A percentile compares a stretch with the other conserved stretches of the same genome.
Evolutionary conservation across 768 basidiomycete genomes (phyloP).

Genomic region (Rhizopogon vinicolor): DNA sequence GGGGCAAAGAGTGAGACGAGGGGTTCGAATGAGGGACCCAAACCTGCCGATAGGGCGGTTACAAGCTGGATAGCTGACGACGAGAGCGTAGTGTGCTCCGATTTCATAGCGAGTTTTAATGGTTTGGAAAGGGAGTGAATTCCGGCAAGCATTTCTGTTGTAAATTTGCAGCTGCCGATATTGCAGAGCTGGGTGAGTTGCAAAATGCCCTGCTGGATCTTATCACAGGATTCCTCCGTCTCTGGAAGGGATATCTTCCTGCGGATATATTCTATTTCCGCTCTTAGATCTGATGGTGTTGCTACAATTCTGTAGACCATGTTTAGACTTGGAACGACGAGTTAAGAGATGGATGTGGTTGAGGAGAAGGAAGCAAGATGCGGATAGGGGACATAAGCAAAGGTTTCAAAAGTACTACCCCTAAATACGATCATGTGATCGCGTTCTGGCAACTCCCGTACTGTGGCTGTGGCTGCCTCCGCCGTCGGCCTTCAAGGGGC

Average conservation of each 20-base stretch:
- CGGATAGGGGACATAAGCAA: no score
- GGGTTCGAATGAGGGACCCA: slow-evolving; percentile 64
- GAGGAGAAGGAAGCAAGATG: no score
- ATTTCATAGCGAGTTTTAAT: slow-evolving; percentile 55
- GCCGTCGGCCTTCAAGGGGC: no score
- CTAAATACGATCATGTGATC: no score
- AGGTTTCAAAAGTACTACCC: no score
- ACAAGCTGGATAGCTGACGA: slow-evolving; percentile 65
- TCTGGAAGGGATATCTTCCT: slow-evolving; percentile 45
- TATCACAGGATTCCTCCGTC: slow-evolving; percentile 80
- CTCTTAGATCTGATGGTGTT: slow-evolving; percentile 22
- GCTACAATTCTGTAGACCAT: no score
- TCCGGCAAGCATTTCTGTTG: slow-evolving; percentile 45
- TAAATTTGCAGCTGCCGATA: slow-evolving; percentile 47
- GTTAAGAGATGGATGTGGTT: no score
- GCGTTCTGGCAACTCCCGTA: no score
- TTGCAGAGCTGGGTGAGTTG: slow-evolving; percentile 44
- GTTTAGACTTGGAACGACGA: no score
- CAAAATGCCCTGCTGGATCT: slow-evolving; percentile 46
- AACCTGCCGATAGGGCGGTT: slow-evolving; percentile 41
- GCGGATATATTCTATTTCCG: slow-evolving; percentile 40
- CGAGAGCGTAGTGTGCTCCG: slow-evolving; percentile 72
- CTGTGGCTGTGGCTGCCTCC: no score
- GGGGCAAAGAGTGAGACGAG: slow-evolving; percentile 65
- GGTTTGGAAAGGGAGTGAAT: slow-evolving; percentile 52